Percentiles rank a stretch among this genome's conserved stretches.
These are phyloP conservation scores for Taphrina betulina DNA, from an alignment of 1,139 yeast genomes.

Conservation along the genomic window DNA sequence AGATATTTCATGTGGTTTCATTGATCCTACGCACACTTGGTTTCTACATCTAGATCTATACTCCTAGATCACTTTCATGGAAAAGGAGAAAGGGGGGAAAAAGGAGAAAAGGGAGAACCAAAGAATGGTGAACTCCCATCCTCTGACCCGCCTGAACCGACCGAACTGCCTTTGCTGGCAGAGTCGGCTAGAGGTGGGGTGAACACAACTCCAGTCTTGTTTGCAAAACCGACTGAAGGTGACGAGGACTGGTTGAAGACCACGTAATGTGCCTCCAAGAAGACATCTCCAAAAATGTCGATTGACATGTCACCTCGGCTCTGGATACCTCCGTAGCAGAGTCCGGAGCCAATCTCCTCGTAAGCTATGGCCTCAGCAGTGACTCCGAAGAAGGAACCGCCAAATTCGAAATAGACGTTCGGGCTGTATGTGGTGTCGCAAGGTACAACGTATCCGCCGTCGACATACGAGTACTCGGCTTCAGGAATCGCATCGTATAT, in stretches of 20 bases:
- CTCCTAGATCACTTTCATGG: too few species aligned
- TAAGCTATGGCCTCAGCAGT: not conserved
- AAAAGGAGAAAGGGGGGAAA: too few species aligned
- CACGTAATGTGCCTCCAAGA: not conserved
- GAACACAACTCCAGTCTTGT: not conserved
- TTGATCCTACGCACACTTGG: too few species aligned
- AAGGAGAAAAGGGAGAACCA: too few species aligned
- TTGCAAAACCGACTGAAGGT: not conserved
- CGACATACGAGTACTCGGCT: not conserved
- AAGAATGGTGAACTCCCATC: too few species aligned
- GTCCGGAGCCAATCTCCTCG: not conserved
- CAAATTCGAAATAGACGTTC: conserved; percentile 1
- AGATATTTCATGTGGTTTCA: too few species aligned
- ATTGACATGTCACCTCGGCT: not conserved
- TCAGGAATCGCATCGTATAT: conserved; percentile 9
- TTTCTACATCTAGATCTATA: too few species aligned
- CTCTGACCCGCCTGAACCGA: too few species aligned
- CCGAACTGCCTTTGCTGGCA: too few species aligned
- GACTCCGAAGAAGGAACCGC: not conserved
- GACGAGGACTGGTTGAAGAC: conserved; percentile 1
- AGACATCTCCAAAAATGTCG: conserved; percentile 11
- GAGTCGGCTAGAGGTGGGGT: not conserved
- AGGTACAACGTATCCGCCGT: conserved; percentile 6
- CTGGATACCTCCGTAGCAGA: conserved; percentile 2
- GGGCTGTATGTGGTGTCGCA: not conserved